Conservation (phyloP, 176 grass and related monocot species). For the maize (Zea mays) region Zm-B73-REFERENCE-NAM-5.0 NC_050097.1:143204501-143205000, state of each 20-base stretch:
- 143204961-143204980: slow-evolving; percentile 73
- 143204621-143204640: slow-evolving; percentile 67
- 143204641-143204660: slow-evolving; percentile 34
- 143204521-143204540: background rate
- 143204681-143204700: slow-evolving; percentile 39
- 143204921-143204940: slow-evolving; percentile 59
- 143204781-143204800: slow-evolving; percentile 78
- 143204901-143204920: background rate
- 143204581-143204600: slow-evolving; percentile 52
- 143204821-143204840: background rate
- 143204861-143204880: background rate
- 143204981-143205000: slow-evolving; percentile 87
- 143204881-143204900: background rate
- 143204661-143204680: slow-evolving; percentile 39
- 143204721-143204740: slow-evolving; percentile 87
- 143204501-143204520: background rate
- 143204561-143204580: too few species aligned
- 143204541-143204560: background rate
- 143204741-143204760: slow-evolving; percentile 84
- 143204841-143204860: too few species aligned
- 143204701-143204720: slow-evolving; percentile 51
- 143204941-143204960: slow-evolving; percentile 89
- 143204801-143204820: background rate
- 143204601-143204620: slow-evolving; percentile 57
- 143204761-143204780: slow-evolving; percentile 57